These are phyloP conservation scores for Elsinoe batatas DNA, from an alignment of 2,329 filamentous ascomycete genomes.

Conservation along the genomic window DNA sequence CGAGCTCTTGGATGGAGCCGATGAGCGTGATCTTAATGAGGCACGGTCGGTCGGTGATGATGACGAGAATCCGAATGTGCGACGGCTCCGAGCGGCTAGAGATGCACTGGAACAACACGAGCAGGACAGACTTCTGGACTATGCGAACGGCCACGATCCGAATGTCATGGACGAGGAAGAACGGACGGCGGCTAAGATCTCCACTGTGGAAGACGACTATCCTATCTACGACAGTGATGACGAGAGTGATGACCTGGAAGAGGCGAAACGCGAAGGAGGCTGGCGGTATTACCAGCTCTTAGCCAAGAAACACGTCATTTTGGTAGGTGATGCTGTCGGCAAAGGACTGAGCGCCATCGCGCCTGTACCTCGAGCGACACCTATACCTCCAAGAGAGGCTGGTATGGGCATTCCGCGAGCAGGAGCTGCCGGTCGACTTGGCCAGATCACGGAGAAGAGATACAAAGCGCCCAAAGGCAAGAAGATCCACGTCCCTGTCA, in stretches of 20 bases:
- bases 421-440: constrained; percentile 18
- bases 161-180: constrained; percentile 67
- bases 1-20: constrained; percentile 49
- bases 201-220: constrained; percentile 56
- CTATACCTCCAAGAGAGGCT: constrained; percentile 32
- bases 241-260: constrained; percentile 60
- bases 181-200: constrained; percentile 56
- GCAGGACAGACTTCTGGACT: constrained; percentile 38
- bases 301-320: constrained; percentile 40
- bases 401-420: constrained; percentile 35
- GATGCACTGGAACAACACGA: constrained; percentile 44
- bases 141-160: constrained; percentile 26
- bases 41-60: constrained; percentile 23
- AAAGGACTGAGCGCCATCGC: constrained; percentile 27
- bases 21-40: constrained; percentile 26
- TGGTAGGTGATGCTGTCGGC: constrained; percentile 30
- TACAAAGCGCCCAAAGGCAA: constrained; percentile 71
- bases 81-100: constrained; percentile 40
- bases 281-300: constrained; percentile 59
- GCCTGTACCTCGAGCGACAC: constrained; percentile 33
- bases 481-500: constrained; percentile 87
- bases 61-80: constrained; percentile 36
- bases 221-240: constrained; percentile 84
- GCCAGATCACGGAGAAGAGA: constrained; percentile 32
- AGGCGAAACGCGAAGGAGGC: constrained; percentile 66